phyloP scores from a whole-genome alignment of 2,329 filamentous ascomycete genomes.

The Elsinoe batatas region DNA sequence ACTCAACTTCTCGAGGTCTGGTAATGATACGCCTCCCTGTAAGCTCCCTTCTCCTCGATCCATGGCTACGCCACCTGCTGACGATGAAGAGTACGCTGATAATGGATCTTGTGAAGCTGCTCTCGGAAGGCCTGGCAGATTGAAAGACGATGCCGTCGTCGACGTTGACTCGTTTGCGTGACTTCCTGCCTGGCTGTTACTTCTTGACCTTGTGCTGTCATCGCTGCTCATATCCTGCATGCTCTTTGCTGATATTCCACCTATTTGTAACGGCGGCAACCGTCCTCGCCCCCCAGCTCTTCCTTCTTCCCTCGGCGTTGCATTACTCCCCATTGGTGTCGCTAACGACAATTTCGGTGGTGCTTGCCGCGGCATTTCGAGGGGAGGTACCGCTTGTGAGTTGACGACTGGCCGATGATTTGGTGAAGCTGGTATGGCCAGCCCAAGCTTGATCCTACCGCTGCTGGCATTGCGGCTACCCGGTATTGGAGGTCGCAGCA shows the following conservation, averaged over 20 bases:
- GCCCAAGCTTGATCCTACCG: constrained; percentile 62
- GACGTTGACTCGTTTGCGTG: constrained; percentile 70
- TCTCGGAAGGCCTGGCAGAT: constrained; percentile 62
- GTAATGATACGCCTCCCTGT: constrained; percentile 50
- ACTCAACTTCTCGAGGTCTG: constrained; percentile 68
- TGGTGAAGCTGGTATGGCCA: constrained; percentile 82
- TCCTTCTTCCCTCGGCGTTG: constrained; percentile 59
- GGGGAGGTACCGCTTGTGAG: constrained; percentile 25
- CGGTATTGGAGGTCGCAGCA: constrained; percentile 74
- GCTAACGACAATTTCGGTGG: constrained; percentile 75
- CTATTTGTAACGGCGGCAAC: constrained; percentile 45
- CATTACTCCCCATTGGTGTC: constrained; percentile 76
- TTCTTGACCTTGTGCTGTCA: constrained; percentile 72
- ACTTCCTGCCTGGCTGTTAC: constrained; percentile 76
- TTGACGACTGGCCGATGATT: constrained; percentile 62
- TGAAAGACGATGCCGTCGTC: constrained; percentile 72
- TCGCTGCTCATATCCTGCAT: constrained; percentile 54
- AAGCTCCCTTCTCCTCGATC: constrained; percentile 66
- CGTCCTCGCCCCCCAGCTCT: constrained; percentile 37
- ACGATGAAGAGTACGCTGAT: constrained; percentile 60
- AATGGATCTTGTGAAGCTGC: constrained; percentile 74
- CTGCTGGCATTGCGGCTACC: constrained; percentile 53
- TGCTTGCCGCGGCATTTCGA: constrained; percentile 45
- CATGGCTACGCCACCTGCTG: constrained; percentile 58
- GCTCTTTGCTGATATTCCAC: constrained; percentile 46